Percentiles rank a stretch among this genome's conserved stretches.
phyloP scores from a whole-genome alignment of 148 eudicot species.

The Spergularia marina region DNA sequence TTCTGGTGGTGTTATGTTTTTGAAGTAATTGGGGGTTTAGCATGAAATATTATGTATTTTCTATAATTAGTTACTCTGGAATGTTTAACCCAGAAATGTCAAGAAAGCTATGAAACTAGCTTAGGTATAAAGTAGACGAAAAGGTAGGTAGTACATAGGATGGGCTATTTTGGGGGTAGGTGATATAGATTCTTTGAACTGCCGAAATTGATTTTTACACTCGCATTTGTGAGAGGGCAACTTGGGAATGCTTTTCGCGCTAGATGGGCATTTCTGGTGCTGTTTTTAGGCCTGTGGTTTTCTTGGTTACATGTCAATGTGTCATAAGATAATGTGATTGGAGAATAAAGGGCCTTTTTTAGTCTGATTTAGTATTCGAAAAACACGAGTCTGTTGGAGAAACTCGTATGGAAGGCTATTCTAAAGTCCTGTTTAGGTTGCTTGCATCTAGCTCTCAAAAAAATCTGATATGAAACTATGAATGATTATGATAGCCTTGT shows the following conservation, averaged over 20 bases:
- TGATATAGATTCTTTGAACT: no score
- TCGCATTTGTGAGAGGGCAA: background rate
- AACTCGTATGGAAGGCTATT: background rate
- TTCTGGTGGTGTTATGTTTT: background rate
- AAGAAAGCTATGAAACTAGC: background rate
- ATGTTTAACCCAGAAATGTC: background rate
- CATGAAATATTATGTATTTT: background rate
- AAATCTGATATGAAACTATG: no score
- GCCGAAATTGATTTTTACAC: no score
- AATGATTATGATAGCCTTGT: no score
- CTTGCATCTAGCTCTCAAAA: background rate
- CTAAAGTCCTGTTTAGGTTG: background rate
- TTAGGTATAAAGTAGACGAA: background rate
- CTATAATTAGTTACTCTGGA: background rate
- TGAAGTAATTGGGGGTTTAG: background rate
- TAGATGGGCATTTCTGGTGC: background rate
- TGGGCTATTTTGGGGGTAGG: no score
- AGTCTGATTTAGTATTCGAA: constrained; percentile 4
- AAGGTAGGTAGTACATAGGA: background rate
- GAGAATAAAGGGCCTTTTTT: constrained; percentile 6
- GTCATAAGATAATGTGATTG: constrained; percentile 6
- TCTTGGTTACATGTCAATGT: background rate
- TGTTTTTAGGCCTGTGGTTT: background rate
- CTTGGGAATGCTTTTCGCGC: background rate
- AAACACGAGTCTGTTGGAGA: background rate